phyloP scores from a whole-genome alignment of 768 basidiomycete species.

The Stropharia rugosoannulata region DNA sequence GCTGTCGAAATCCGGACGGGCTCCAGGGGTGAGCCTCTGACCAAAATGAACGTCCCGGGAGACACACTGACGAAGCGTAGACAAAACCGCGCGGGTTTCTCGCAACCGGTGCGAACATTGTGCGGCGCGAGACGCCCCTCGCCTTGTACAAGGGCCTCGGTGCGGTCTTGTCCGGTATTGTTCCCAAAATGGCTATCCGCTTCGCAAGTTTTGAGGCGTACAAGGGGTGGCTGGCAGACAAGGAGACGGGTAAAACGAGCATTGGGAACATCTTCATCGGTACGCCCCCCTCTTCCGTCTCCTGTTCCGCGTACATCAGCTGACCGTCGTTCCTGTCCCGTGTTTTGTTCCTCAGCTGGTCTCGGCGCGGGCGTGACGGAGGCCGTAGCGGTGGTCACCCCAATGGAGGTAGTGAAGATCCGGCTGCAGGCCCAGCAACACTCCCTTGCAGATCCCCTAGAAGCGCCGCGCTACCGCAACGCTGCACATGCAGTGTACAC shows the following conservation, averaged over 20 bases:
- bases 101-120: constrained; percentile 87
- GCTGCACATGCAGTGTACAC: constrained; percentile 96
- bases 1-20: constrained; percentile 76
- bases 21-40: constrained; percentile 72
- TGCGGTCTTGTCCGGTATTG: constrained; percentile 94
- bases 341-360: constrained; percentile 69
- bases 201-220: constrained; percentile 98
- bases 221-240: constrained; percentile 78
- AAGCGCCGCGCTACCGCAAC: constrained; percentile 91
- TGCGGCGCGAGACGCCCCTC: constrained; percentile 87
- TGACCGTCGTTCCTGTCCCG: neutral
- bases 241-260: constrained; percentile 74
- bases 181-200: constrained; percentile 99
- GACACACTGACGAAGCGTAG: constrained; percentile 37
- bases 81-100: constrained; percentile 91
- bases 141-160: constrained; percentile 98
- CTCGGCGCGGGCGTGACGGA: constrained; percentile 95
- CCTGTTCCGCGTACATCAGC: neutral
- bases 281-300: constrained; percentile 33
- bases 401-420: constrained; percentile 99
- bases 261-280: constrained; percentile 85
- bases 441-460: constrained; percentile 93
- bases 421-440: constrained; percentile 97
- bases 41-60: neutral
- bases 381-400: constrained; percentile 91